These are phyloP conservation scores for Plantago elongata DNA, from an alignment of 257 asterid species.

Conservation along the genomic window DNA sequence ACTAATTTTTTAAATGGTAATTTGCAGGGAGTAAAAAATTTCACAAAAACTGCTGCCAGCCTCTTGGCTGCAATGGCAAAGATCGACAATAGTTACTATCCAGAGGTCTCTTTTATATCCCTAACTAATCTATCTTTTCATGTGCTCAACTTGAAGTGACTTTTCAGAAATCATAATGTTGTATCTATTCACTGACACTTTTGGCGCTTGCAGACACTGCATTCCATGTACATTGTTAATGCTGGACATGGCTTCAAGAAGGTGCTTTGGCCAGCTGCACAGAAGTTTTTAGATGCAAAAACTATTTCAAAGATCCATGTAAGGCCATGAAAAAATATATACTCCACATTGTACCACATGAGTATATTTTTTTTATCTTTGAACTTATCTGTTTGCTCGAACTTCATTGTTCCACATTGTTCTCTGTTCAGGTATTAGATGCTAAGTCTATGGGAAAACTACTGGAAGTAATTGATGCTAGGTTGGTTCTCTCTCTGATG, in stretches of 20 bases:
- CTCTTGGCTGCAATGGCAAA: constrained; percentile 80
- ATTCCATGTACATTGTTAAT: constrained; percentile 79
- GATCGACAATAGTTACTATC: constrained; percentile 75
- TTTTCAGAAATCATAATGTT: neutral
- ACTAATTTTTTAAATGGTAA: constrained; percentile 20
- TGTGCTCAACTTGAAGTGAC: neutral
- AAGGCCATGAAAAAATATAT: constrained; percentile 12
- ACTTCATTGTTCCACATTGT: constrained; percentile 21
- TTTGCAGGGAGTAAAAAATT: constrained; percentile 74
- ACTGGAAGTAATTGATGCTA: constrained; percentile 68
- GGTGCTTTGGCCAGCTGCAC: constrained; percentile 96
- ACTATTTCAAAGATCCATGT: constrained; percentile 80
- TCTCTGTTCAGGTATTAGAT: constrained; percentile 59
- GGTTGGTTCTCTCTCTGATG: constrained; percentile 37
- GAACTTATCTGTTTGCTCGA: constrained; percentile 1
- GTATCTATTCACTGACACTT: constrained; percentile 19
- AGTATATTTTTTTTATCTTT: constrained; percentile 6
- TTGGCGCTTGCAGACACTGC: constrained; percentile 64
- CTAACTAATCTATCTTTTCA: constrained; percentile 7
- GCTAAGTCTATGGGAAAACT: constrained; percentile 71
- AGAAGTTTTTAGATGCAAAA: constrained; percentile 76
- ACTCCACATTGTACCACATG: too few species aligned
- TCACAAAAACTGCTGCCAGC: constrained; percentile 62
- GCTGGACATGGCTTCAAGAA: constrained; percentile 91
- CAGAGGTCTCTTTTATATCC: constrained; percentile 58